Base-by-base conservation (phyloP, 1,284 basidiomycete genomes). In the Boletus smithii region DNA sequence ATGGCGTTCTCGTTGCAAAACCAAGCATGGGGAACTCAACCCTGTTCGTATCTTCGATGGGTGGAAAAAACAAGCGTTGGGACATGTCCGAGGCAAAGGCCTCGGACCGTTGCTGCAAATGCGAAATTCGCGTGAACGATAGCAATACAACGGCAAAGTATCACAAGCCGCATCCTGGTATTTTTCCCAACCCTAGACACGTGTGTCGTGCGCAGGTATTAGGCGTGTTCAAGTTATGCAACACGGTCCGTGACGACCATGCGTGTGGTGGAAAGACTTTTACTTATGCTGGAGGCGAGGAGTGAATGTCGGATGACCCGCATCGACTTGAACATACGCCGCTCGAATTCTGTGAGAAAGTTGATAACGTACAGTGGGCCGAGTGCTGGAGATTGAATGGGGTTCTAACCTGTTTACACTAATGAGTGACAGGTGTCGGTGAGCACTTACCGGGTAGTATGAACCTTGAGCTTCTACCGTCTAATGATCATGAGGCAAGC, bases 21-120 rank as follows among this genome's bases (percentile, higher is more conserved):
- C 34, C 23, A 20, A 48, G 23, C 24, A 29, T 18, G 32, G 36
- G 43, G 24, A 61, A 52, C 42, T 35, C 48, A 48, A 49, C 54
- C 49, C 57, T 56, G 47, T 47, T 49, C 23, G 27, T 14, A 23
- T 33, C 22, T 44, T 42, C 44, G 42, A 34, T 26, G 20, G 16
- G 29, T 18, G 32, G 32, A 39, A 31, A 53, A 35, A 33, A n/a
- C n/a, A 5, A 8, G 8, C 23, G 23, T 24, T 8, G 23, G 23
- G 23, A 24, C 8, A 6, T n/a, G 23, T 7, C 23, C 23, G 23
- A 14, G 17, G 14, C 23, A 16, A 33, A 14, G 31, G n/a, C 13
- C 32, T 39, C 37, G 42, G 45, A 9, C 30, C 17, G 27, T 30
- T 17, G 32, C 3, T n/a, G 23, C 18, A 24, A 16, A 36, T n/a